A percentile compares a stretch with the other conserved stretches of the same genome.
These are phyloP conservation scores for Hemerocallis citrina DNA, from an alignment of 106 monocot species.

Conservation along the genomic window DNA sequence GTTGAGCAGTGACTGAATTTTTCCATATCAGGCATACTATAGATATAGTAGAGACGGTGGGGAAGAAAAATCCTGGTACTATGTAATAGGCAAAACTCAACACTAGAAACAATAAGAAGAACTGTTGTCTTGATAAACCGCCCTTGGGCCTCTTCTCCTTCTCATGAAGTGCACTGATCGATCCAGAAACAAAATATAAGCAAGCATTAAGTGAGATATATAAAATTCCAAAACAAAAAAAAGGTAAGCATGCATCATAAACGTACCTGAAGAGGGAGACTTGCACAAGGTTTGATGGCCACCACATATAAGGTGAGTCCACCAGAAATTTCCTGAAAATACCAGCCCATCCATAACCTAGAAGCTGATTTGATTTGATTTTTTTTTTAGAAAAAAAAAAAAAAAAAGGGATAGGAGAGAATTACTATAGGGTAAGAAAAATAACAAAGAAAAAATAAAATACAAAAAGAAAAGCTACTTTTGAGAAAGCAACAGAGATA, in stretches of 20 bases:
- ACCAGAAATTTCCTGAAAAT: conserved; percentile 42
- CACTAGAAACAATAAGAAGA: conserved; percentile 29
- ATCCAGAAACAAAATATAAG: background rate
- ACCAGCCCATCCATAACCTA: conserved; percentile 62
- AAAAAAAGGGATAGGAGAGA: background rate
- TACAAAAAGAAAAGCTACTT: too few species aligned
- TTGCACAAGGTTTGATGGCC: conserved; percentile 51
- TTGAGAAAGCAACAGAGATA: too few species aligned
- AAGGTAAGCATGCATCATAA: background rate
- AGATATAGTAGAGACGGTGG: conserved; percentile 31
- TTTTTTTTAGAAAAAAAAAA: too few species aligned
- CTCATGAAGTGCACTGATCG: conserved; percentile 37
- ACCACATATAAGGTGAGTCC: conserved; percentile 64
- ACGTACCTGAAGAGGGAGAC: conserved; percentile 51
- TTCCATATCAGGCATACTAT: conserved; percentile 40
- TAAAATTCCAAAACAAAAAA: background rate
- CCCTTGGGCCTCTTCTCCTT: conserved; percentile 34
- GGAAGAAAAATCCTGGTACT: conserved; percentile 44
- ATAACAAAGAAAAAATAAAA: too few species aligned
- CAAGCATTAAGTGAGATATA: background rate
- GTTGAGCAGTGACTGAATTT: conserved; percentile 44
- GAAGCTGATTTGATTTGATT: conserved; percentile 35
- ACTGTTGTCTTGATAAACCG: conserved; percentile 36
- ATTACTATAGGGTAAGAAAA: background rate
- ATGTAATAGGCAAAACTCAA: conserved; percentile 51